Percentiles rank a stretch among this genome's conserved stretches.
Conservation (phyloP, 192 early-diverging fungal species). For the Coemansia sp. region DNA sequence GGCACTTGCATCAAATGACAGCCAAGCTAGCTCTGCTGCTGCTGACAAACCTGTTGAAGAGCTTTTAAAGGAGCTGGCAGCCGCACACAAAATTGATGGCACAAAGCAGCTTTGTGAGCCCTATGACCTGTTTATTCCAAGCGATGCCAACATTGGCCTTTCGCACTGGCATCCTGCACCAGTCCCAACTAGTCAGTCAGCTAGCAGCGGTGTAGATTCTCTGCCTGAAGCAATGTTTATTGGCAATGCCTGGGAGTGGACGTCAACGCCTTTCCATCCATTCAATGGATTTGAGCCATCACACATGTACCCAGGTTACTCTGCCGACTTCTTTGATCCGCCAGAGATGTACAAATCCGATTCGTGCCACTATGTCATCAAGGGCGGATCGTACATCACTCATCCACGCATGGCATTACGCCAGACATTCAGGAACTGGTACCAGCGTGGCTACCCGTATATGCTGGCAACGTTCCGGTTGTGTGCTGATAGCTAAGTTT, state of each 20-base stretch:
- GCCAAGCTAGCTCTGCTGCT: too few relatives aligned
- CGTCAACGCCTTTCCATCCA: constrained; percentile 61
- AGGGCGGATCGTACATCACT: constrained; percentile 87
- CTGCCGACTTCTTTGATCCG: constrained; percentile 85
- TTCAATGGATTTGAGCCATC: constrained; percentile 63
- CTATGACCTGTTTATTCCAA: constrained; percentile 29
- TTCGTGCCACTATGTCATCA: constrained; percentile 72
- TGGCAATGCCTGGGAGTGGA: constrained; percentile 80
- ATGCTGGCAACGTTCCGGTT: constrained; percentile 78
- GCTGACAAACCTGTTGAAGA: constrained; percentile 1
- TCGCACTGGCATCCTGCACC: constrained; percentile 61
- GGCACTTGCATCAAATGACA: constrained; percentile 7
- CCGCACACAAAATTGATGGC: background rate
- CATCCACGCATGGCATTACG: constrained; percentile 70
- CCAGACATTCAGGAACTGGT: constrained; percentile 85
- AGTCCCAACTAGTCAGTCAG: background rate
- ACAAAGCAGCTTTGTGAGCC: constrained; percentile 8
- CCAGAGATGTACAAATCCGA: constrained; percentile 8
- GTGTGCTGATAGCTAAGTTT: constrained; percentile 15
- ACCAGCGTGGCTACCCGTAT: constrained; percentile 81
- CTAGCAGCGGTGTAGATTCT: background rate
- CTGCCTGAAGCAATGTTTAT: constrained; percentile 38
- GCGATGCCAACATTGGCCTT: constrained; percentile 69
- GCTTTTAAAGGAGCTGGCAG: constrained; percentile 10
- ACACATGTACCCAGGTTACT: constrained; percentile 83